Percentiles rank a stretch among this genome's conserved stretches.
These are phyloP conservation scores for Capsicum baccatum DNA, from an alignment of 257 asterid genomes.

Conservation along the genomic window DNA sequence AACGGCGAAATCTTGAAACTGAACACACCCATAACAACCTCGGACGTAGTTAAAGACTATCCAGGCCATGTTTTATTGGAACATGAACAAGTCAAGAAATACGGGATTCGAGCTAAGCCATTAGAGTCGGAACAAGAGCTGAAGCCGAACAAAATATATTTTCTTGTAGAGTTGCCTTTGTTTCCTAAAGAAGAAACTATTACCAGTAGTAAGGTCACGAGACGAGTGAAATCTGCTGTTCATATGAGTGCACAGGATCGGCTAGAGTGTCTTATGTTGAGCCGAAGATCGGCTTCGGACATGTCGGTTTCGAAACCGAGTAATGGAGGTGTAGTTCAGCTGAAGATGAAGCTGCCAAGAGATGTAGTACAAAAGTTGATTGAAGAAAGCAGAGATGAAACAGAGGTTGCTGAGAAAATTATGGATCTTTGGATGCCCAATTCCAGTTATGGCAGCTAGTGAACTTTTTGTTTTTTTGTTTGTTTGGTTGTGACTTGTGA, in stretches of 20 bases:
- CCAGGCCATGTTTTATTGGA: slow-evolving; percentile 65
- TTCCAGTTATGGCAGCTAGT: slow-evolving; percentile 17
- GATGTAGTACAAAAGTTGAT: slow-evolving; percentile 51
- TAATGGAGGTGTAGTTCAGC: slow-evolving; percentile 46
- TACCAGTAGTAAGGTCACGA: slow-evolving; percentile 9
- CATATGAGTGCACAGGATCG: slow-evolving; percentile 52
- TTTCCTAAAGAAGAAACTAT: slow-evolving; percentile 46
- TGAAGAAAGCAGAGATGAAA: slow-evolving; percentile 58
- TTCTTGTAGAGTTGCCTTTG: slow-evolving; percentile 67
- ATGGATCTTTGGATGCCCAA: slow-evolving; percentile 56
- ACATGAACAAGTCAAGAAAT: slow-evolving; percentile 51
- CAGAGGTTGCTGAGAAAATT: slow-evolving; percentile 57
- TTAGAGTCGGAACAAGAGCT: slow-evolving; percentile 53
- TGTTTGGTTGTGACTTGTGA: slow-evolving; percentile 1
- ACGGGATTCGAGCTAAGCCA: slow-evolving; percentile 65
- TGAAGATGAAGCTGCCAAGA: slow-evolving; percentile 69
- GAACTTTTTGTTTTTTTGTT: not conserved
- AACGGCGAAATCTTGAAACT: slow-evolving; percentile 66
- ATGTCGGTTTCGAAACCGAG: slow-evolving; percentile 18
- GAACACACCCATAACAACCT: slow-evolving; percentile 51
- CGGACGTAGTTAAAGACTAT: slow-evolving; percentile 60
- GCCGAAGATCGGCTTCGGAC: slow-evolving; percentile 42
- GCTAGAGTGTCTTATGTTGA: slow-evolving; percentile 55
- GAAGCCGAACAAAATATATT: slow-evolving; percentile 63
- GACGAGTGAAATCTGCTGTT: slow-evolving; percentile 46